A percentile compares a stretch with the other conserved stretches of the same genome.
These are phyloP conservation scores for Mytilinidion resinicola DNA, from an alignment of 495 filamentous ascomycete genomes.

Conservation along the genomic window DNA sequence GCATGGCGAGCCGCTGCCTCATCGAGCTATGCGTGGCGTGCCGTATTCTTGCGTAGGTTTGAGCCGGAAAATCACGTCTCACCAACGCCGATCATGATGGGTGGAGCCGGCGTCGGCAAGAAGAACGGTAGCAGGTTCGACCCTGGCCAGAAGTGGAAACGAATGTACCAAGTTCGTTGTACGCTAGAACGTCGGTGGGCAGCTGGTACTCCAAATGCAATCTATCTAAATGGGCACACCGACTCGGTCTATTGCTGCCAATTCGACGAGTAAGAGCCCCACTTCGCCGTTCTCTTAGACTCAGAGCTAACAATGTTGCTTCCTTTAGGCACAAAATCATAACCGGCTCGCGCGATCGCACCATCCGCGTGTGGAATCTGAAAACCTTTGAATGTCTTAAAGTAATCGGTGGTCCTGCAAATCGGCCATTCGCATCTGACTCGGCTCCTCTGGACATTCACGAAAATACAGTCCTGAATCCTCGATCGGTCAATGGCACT, in stretches of 20 bases:
- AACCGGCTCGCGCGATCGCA: conserved; percentile 90
- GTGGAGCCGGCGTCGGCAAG: conserved; percentile 46
- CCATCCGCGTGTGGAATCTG: conserved; percentile 93
- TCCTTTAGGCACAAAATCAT: conserved; percentile 75
- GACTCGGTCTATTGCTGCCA: conserved; percentile 97
- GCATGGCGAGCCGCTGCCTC: conserved; percentile 57
- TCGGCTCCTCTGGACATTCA: conserved; percentile 24
- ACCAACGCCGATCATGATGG: conserved; percentile 38
- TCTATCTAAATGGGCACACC: conserved; percentile 84
- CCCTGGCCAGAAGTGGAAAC: conserved; percentile 67
- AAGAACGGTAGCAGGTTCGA: conserved; percentile 33
- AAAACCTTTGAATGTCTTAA: conserved; percentile 73
- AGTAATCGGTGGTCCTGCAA: conserved; percentile 58
- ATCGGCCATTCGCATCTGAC: conserved; percentile 22
- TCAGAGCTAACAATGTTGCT: not conserved
- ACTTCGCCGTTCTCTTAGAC: not conserved
- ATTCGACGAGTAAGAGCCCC: conserved; percentile 77
- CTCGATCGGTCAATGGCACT: conserved; percentile 45
- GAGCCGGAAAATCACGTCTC: conserved; percentile 40
- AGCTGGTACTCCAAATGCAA: conserved; percentile 64
- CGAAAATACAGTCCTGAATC: conserved; percentile 24
- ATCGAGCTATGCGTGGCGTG: conserved; percentile 68
- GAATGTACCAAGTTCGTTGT: conserved; percentile 68
- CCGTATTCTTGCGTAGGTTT: conserved; percentile 66
- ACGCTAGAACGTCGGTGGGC: conserved; percentile 75